phyloP scores from a whole-genome alignment of 495 filamentous ascomycete species.

The Xylaria sp. region DNA sequence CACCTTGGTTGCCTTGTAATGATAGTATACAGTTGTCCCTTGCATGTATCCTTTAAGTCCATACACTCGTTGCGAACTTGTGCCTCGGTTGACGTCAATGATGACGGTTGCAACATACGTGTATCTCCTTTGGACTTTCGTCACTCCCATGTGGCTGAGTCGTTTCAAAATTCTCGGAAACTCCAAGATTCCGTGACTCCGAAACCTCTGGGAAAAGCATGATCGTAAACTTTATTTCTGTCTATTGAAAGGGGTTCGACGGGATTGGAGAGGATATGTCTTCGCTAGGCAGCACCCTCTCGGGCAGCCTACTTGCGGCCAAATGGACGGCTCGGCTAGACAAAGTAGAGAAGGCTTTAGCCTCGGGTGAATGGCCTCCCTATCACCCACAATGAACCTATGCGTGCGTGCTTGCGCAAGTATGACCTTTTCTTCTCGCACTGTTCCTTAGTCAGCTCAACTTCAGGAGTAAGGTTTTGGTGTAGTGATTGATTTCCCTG shows the following conservation, averaged over 20 bases:
- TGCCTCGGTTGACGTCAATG: not conserved
- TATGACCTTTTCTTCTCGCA: not conserved
- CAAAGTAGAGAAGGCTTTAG: not conserved
- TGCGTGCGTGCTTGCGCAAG: not conserved
- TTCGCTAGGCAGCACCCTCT: conserved; percentile 9
- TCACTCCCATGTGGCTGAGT: conserved; percentile 18
- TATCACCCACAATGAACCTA: not conserved
- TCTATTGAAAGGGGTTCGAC: too few species aligned
- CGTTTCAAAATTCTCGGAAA: conserved; percentile 1
- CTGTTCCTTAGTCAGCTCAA: not conserved
- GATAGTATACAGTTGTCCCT: not conserved
- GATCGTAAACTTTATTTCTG: not conserved
- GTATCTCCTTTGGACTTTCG: not conserved
- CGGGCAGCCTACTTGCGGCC: not conserved
- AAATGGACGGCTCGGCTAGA: not conserved
- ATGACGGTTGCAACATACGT: conserved; percentile 7
- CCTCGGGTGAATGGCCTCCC: not conserved
- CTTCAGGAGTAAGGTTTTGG: not conserved
- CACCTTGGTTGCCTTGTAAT: conserved; percentile 11
- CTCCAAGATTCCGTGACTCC: not conserved
- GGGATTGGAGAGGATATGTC: not conserved
- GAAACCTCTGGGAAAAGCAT: not conserved
- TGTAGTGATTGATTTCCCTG: not conserved
- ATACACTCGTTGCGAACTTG: not conserved
- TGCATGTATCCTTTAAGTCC: not conserved